A percentile compares a stretch with the other conserved stretches of the same genome.
Conservation (phyloP, 495 filamentous ascomycete species). For the Podospora conica region DNA sequence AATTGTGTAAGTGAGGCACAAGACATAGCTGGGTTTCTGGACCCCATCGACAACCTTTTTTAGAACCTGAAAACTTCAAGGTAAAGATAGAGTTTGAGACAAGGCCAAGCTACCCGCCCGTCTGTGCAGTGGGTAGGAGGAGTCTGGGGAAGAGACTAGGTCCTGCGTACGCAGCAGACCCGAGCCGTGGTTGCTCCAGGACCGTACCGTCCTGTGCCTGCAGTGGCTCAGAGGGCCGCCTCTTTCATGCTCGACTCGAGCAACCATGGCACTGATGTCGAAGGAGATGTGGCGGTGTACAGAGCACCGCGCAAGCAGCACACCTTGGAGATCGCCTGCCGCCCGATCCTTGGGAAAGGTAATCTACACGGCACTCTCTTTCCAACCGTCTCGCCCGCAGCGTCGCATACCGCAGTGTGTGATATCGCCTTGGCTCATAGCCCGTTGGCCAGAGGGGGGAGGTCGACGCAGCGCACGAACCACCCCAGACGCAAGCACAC, state of each 20-base stretch:
- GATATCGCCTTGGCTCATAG: constrained; percentile 10
- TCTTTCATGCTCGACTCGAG: not conserved
- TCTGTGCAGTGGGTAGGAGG: not conserved
- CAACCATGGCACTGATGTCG: not conserved
- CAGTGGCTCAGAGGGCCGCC: not conserved
- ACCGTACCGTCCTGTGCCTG: not conserved
- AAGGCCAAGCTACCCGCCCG: not conserved
- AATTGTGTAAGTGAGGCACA: not conserved
- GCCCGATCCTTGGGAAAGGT: not conserved
- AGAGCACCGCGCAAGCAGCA: not conserved
- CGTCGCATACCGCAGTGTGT: constrained; percentile 1
- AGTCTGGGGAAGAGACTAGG: not conserved
- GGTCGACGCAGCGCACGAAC: constrained; percentile 4
- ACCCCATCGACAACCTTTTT: not conserved
- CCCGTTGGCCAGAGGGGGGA: not conserved
- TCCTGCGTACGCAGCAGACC: not conserved
- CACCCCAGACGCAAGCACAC: constrained; percentile 9
- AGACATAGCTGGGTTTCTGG: not conserved
- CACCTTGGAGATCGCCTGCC: not conserved
- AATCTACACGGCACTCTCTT: constrained; percentile 1
- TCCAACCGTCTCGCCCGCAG: not conserved
- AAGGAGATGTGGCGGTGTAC: not conserved
- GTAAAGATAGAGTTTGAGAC: not conserved
- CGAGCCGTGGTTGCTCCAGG: not conserved
- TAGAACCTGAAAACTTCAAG: not conserved